Evolutionary conservation across 192 early-diverging fungal genomes (phyloP), one percentile per base, ranked within the genome.

Genomic region (Spizellomyces punctatus): DNA sequence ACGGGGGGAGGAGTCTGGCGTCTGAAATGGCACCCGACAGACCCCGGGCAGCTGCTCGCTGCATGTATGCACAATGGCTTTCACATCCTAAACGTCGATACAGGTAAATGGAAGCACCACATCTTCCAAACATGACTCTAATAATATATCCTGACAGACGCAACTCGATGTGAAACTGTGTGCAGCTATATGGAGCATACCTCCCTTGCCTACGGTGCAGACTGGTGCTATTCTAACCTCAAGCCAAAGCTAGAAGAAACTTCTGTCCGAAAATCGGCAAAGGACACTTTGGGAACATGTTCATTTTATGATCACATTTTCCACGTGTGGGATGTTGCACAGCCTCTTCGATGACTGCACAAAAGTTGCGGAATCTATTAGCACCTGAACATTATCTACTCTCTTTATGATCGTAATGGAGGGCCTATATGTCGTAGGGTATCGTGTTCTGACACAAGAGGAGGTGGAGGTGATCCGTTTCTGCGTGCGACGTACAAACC

Each of bases 61-160:
- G 95, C 91, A 6, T 90, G 88, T 36, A 99, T 99, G 96, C 91
- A 98, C 76, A 88, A 88, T 60, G 96, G 96, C 17, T 92, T 93
- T 64, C 92, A 93, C 78, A 84, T 96, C 8, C 75, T 95, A 4
- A 75, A 90, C 27, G 76, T 89, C 19, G 78, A 82, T 17, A 78
- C 76, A 14, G 80, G 78, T 76, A 75, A 19, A 54, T 65, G 9
- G 48, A 21, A 10, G 6, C 49, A 10, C 36, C 9, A 12, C 8
- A 17, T 42, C 45, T 17, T n/a, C 10, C 17, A 47, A 22, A 56
- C 42, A 10, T 16, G 44, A 9, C 12, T 9, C 16, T 41, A 76
- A 22, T 46, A 61, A 67, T 17, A 21, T 10, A 17, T 70, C 56
- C 36, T 70, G 14, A 27, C 21, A 70, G 61, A 63, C 49, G 59